Evolutionary conservation across 805 yeast species (phyloP), one percentile per base, ranked within the genome.

Genomic region (Candida adriatica): DNA sequence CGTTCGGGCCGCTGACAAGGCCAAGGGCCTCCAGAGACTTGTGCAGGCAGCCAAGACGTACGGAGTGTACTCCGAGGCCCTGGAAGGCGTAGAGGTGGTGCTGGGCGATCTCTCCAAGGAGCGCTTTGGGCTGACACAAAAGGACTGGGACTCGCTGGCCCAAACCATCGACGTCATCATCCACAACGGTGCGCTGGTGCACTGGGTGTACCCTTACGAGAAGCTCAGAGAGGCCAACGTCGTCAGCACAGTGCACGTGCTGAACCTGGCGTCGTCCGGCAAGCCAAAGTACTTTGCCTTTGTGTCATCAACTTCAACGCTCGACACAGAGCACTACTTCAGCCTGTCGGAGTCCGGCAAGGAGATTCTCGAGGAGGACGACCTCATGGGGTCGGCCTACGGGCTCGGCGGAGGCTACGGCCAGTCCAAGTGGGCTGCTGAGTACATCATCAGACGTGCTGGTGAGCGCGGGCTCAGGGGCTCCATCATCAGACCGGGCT

Each of bases 381-480:
- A 79, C 45, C 67, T 92, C 45, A 57, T 66, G 47, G 96, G 96
- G 1, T 83, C 97, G 2, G 67, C 84, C 13, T 53, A 59, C 5
- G 96, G 96, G 2, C 68, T 92, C 37, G 82, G 87, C 17, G 82
- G 79, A 38, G 99, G 98, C 13, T 92, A 92, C 53, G 99, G 99
- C 27, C 99, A 94, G 63, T 74, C 92, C 45, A 92, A 92, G 58
- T 92, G 99, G 99, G 86, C 87, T 22, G 94, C 96, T 17, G 99
- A 92, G 61, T 75, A 83, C 47, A 66, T 92, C 27, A 76, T 86
- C 39, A 75, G 97, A 54, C 68, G 69, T 34, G 98, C 98, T 6
- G 97, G 96, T 26, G 70, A 71, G 34, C 64, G 79, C 33, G 98
- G 99, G 7, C 68, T 94, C 43, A 68, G 77, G 41, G 99, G 97